Conservation (phyloP, 352 stramenopile species). For the Nothophytophthora sp. region DNA sequence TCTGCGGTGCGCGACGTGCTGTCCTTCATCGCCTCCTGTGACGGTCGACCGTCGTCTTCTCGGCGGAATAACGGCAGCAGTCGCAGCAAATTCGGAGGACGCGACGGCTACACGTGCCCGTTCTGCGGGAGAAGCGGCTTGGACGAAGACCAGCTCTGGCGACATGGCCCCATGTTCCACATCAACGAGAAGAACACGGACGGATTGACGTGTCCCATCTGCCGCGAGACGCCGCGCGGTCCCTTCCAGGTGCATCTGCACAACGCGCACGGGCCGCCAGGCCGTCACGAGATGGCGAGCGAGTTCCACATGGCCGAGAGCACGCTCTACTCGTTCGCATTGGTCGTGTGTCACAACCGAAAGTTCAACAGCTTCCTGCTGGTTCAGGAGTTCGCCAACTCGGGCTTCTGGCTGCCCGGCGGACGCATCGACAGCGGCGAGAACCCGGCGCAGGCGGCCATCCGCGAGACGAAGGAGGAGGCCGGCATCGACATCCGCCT, state of each 20-base stretch:
- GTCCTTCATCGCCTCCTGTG: conserved; percentile 62
- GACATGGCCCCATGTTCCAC: conserved; percentile 82
- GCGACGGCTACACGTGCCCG: conserved; percentile 56
- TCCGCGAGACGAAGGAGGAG: conserved; percentile 88
- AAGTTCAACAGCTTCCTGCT: conserved; percentile 84
- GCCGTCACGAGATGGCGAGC: conserved; percentile 76
- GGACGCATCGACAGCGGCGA: conserved; percentile 80
- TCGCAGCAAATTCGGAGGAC: conserved; percentile 13
- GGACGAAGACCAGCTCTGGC: conserved; percentile 82
- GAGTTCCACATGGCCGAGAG: conserved; percentile 80
- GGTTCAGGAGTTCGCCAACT: conserved; percentile 88
- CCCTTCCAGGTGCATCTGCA: conserved; percentile 88
- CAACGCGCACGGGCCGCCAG: conserved; percentile 81
- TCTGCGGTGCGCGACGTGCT: conserved; percentile 64
- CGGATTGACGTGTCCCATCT: conserved; percentile 74
- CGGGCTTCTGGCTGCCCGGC: conserved; percentile 81
- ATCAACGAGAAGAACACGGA: conserved; percentile 87
- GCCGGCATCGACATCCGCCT: conserved; percentile 81
- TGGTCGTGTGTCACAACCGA: conserved; percentile 85
- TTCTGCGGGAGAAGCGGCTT: conserved; percentile 78
- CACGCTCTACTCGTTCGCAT: conserved; percentile 79
- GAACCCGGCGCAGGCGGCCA: conserved; percentile 69
- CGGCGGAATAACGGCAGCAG: conserved; percentile 18
- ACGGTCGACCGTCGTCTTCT: not conserved
- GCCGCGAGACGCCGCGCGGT: conserved; percentile 54